Evolutionary conservation across 768 basidiomycete species (phyloP).

Genomic region (Vararia minispora): DNA sequence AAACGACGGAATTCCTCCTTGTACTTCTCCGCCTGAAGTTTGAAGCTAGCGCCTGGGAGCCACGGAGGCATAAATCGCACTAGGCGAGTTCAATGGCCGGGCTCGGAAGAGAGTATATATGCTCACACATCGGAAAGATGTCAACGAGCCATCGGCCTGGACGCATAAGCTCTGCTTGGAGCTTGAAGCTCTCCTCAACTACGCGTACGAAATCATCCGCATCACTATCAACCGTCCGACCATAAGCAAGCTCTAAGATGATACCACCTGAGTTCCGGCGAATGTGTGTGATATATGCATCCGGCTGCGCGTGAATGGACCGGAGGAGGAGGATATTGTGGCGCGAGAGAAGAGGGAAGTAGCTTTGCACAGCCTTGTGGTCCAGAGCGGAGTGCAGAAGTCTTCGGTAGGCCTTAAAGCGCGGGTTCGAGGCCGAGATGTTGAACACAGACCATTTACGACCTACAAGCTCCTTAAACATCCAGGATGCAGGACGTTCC

Average conservation of each 20-base stretch:
- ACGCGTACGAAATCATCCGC: slow-evolving; percentile 24
- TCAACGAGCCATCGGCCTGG: slow-evolving; percentile 31
- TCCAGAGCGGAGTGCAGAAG: slow-evolving; percentile 28
- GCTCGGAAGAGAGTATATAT: slow-evolving; percentile 3
- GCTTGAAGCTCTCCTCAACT: slow-evolving; percentile 22
- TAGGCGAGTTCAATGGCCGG: slow-evolving; percentile 7
- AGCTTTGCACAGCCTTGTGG: slow-evolving; percentile 23
- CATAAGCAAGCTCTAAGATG: slow-evolving; percentile 29
- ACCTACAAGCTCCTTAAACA: slow-evolving; percentile 32
- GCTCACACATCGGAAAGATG: slow-evolving; percentile 27
- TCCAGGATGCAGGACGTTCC: background rate
- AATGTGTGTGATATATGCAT: slow-evolving; percentile 25
- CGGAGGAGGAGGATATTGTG: background rate
- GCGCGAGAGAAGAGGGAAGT: slow-evolving; percentile 16
- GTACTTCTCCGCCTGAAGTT: slow-evolving; percentile 18
- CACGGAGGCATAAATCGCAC: slow-evolving; percentile 30
- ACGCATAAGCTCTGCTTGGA: slow-evolving; percentile 16
- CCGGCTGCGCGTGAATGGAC: slow-evolving; percentile 24
- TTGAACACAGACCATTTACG: slow-evolving; percentile 32
- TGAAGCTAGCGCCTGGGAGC: slow-evolving; percentile 34
- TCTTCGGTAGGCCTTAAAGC: slow-evolving; percentile 30
- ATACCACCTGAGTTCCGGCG: slow-evolving; percentile 29
- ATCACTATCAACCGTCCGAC: slow-evolving; percentile 24
- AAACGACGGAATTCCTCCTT: slow-evolving; percentile 15
- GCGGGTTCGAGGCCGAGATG: slow-evolving; percentile 27